Evolutionary conservation across 2,329 filamentous ascomycete species (phyloP).

Genomic region (Hirsutella rhossiliensis): DNA sequence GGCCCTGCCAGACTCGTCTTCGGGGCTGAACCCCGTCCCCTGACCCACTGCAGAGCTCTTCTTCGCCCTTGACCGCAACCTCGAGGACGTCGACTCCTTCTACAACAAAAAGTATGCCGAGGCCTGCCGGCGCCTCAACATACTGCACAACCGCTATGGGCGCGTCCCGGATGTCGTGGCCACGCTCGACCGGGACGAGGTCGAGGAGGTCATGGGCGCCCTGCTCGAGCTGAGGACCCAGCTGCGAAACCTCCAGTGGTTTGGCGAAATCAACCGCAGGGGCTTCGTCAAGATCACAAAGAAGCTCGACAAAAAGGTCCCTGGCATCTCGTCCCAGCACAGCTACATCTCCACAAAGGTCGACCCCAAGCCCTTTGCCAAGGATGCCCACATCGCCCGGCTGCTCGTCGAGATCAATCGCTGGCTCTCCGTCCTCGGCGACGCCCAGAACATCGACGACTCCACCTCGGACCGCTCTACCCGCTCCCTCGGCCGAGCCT

Average conservation of each 20-base stretch:
- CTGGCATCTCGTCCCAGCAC: slow-evolving; percentile 63
- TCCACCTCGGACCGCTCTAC: slow-evolving; percentile 61
- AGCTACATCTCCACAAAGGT: slow-evolving; percentile 86
- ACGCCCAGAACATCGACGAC: slow-evolving; percentile 67
- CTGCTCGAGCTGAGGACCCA: slow-evolving; percentile 80
- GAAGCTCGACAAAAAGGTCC: slow-evolving; percentile 93
- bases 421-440: slow-evolving; percentile 75
- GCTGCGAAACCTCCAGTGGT: slow-evolving; percentile 89
- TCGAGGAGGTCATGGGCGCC: slow-evolving; percentile 82
- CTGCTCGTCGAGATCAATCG: slow-evolving; percentile 62
- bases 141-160: slow-evolving; percentile 82
- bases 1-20: slow-evolving; percentile 14
- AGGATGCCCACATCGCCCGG: slow-evolving; percentile 42
- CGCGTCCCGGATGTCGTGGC: slow-evolving; percentile 55
- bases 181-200: slow-evolving; percentile 74
- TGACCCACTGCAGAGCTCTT: slow-evolving; percentile 67
- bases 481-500: slow-evolving; percentile 63
- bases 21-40: slow-evolving; percentile 15
- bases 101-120: slow-evolving; percentile 95
- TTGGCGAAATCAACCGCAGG: slow-evolving; percentile 88
- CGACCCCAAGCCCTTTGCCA: slow-evolving; percentile 77
- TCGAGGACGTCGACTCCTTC: slow-evolving; percentile 92
- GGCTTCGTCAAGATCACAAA: slow-evolving; percentile 99
- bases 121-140: slow-evolving; percentile 67
- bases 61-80: slow-evolving; percentile 88